Base-by-base conservation (phyloP, 495 filamentous ascomycete species). In the Talaromyces proteolyticus region DNA sequence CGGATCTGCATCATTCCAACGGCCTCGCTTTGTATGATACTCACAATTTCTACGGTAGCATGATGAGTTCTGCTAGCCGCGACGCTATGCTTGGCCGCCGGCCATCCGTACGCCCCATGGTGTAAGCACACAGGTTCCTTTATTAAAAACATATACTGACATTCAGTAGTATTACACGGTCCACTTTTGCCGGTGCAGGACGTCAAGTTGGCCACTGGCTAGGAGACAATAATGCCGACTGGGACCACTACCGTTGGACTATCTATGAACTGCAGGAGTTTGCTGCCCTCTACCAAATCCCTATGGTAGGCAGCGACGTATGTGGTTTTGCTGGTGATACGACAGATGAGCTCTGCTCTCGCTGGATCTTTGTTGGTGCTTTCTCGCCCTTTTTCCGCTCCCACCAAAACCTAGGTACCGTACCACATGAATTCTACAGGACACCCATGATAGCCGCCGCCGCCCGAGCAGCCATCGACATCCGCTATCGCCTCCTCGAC, bases 301-400 rank as follows among this genome's bases (percentile, higher is more conserved):
- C 88, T 24, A 89, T 95, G 85, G 85, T 90, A 1, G 89, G 89
- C 20, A 76, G 83, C 1, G 89, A 95, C 63, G 82, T 89, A 8
- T 95, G 90, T 60, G 90, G 90, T 0, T 95, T 86, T 53, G 82
- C 65, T 7, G 73, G 72, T 22, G 77, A 84, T 63, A 87, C 88
- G 1, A 92, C 79, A 11, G 87, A 91, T 60, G 73, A 82, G 49
- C 81, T 95, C 4, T 95, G 90, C 62, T 80, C 88, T 3, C 84
- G 88, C 16, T 95, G 90, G 90, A 81, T 87, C 1, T 82, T 74
- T n/a, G 76, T 92, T 0, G 87, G 87, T 10, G 88, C 86, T 7
- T 92, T 92, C 73, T 74, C 74, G 26, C 82, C 89, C 1, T 95
- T 95, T 74, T 94, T 83, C 72, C 84, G 90, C 23, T 85, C 92